Percentiles rank a stretch among this genome's conserved stretches.
phyloP scores from a whole-genome alignment of 2,329 filamentous ascomycete genomes.

The Scedosporium aurantiacum region DNA sequence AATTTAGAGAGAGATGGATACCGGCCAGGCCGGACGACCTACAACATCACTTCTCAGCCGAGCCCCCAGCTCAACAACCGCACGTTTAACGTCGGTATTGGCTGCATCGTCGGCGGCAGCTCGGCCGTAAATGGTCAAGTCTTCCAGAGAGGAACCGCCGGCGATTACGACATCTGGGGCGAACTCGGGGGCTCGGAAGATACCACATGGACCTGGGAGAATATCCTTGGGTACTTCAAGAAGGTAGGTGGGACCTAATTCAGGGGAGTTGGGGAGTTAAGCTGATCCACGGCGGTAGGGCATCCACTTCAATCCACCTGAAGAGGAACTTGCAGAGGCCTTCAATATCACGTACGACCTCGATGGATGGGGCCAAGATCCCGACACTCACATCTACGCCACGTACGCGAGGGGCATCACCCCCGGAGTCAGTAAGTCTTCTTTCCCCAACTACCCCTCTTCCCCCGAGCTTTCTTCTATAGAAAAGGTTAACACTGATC shows the following conservation, averaged over 20 bases:
- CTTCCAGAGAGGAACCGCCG: conserved; percentile 21
- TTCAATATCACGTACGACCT: conserved; percentile 17
- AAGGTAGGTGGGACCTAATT: conserved; percentile 19
- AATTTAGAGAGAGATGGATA: conserved; percentile 8
- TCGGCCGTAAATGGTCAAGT: conserved; percentile 27
- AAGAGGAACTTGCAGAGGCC: conserved; percentile 10
- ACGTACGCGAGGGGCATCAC: neutral
- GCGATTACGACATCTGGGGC: conserved; percentile 32
- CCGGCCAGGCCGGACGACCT: conserved; percentile 11
- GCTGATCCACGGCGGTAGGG: neutral
- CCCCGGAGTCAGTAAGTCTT: neutral
- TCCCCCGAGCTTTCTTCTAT: neutral
- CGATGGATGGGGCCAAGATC: conserved; percentile 6
- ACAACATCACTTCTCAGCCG: conserved; percentile 12
- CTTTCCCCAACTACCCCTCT: neutral
- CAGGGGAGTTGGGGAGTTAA: neutral
- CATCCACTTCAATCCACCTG: conserved; percentile 9
- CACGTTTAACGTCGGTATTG: conserved; percentile 18
- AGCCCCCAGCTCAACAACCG: conserved; percentile 11
- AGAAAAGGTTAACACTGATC: neutral
- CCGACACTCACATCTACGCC: conserved; percentile 7
- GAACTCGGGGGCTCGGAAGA: conserved; percentile 28
- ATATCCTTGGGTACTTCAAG: conserved; percentile 30
- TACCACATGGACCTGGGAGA: conserved; percentile 22
- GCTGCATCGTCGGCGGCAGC: conserved; percentile 26